Conservation (phyloP, 140 eudicot species). For the Bidens hawaiensis region DNA sequence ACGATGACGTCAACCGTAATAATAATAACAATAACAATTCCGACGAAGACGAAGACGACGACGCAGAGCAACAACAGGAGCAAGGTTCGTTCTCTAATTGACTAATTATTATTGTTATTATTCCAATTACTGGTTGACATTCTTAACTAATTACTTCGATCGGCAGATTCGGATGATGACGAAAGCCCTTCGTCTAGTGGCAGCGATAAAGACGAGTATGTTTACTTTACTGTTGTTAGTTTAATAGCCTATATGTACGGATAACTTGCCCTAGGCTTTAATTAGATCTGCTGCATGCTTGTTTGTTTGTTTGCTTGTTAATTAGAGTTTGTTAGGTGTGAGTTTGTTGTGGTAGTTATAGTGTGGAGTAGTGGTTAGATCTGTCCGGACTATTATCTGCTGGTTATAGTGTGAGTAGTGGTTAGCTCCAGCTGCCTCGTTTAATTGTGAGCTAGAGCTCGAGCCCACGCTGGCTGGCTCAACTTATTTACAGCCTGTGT, state of each 20-base stretch:
- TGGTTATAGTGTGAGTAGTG: too few species aligned
- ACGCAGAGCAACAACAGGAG: constrained; percentile 24
- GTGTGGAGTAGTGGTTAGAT: too few species aligned
- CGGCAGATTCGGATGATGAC: constrained; percentile 19
- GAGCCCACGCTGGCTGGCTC: too few species aligned
- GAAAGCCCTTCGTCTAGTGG: constrained; percentile 29
- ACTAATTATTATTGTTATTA: background rate
- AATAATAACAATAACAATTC: constrained; percentile 32
- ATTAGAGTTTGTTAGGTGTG: background rate
- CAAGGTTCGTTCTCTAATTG: constrained; percentile 1
- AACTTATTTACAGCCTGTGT: constrained; percentile 7
- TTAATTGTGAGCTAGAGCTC: too few species aligned
- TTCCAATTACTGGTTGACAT: constrained; percentile 11
- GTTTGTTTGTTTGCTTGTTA: constrained; percentile 11
- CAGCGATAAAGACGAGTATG: constrained; percentile 30
- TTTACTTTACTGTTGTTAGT: background rate
- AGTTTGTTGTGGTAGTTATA: background rate
- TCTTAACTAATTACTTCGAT: constrained; percentile 7
- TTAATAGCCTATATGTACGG: background rate
- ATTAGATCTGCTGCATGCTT: too few species aligned
- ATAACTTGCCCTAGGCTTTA: constrained; percentile 10
- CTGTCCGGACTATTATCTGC: too few species aligned
- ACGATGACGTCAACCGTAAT: constrained; percentile 26
- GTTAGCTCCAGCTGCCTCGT: too few species aligned
- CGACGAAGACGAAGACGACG: constrained; percentile 30